Percentiles rank a stretch among this genome's conserved stretches.
Evolutionary conservation across 331 rosid species (phyloP).

Genomic region (Quercus lobata): DNA sequence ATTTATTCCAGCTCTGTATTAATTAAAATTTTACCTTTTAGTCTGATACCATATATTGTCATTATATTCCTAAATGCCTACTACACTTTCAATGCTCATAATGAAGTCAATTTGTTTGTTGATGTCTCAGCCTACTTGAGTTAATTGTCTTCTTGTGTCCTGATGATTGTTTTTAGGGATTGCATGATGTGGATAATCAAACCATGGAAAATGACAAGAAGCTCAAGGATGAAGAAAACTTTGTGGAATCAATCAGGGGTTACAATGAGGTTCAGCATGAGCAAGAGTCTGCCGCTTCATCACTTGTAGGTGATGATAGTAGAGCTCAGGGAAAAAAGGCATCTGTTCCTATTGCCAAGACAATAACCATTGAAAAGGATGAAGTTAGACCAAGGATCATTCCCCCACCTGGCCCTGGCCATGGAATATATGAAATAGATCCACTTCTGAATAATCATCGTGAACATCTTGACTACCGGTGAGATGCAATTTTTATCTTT

Average conservation of each 20-base stretch:
- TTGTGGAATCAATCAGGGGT: constrained; percentile 28
- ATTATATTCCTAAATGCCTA: background rate
- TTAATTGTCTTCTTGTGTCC: background rate
- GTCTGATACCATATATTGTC: background rate
- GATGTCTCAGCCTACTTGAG: constrained; percentile 4
- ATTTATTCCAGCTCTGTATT: background rate
- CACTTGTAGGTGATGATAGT: constrained; percentile 28
- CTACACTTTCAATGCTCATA: background rate
- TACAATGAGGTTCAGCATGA: constrained; percentile 23
- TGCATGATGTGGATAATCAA: constrained; percentile 27
- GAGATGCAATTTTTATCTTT: constrained; percentile 1
- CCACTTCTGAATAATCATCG: constrained; percentile 39
- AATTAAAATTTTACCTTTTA: background rate
- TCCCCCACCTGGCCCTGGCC: constrained; percentile 78
- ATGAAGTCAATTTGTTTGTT: background rate
- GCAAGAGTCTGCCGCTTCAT: constrained; percentile 31
- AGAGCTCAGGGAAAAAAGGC: constrained; percentile 35
- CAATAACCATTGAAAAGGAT: constrained; percentile 13
- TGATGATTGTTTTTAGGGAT: constrained; percentile 27
- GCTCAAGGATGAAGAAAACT: constrained; percentile 14
- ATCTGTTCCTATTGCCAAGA: constrained; percentile 29
- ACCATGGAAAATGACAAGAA: constrained; percentile 37
- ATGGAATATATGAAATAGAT: constrained; percentile 76
- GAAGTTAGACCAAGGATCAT: constrained; percentile 37
- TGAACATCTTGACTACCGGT: constrained; percentile 79